phyloP scores from a whole-genome alignment of 163 green algal species.

The Scenedesmus sp. region DNA sequence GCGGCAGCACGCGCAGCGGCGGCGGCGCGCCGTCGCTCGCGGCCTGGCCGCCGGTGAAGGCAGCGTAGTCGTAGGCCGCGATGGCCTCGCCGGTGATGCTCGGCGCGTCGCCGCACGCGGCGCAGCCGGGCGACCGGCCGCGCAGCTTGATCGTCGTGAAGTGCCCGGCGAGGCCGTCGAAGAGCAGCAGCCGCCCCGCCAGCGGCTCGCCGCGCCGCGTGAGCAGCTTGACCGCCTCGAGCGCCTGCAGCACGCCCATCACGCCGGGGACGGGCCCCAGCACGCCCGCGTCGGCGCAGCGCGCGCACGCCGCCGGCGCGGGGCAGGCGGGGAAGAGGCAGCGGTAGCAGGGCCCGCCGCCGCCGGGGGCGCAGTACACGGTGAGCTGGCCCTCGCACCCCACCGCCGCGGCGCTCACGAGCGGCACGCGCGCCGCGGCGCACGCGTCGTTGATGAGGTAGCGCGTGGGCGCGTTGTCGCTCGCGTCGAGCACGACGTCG shows the following conservation, averaged over 20 bases:
- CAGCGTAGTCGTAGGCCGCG: slow-evolving; percentile 79
- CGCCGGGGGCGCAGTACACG: slow-evolving; percentile 79
- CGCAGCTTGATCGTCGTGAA: slow-evolving; percentile 87
- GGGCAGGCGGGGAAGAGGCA: slow-evolving; percentile 94
- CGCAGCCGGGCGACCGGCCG: slow-evolving; percentile 62
- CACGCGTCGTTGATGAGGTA: slow-evolving; percentile 93
- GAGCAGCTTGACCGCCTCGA: slow-evolving; percentile 95
- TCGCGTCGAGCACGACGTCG: slow-evolving; percentile 86
- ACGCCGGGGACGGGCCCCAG: slow-evolving; percentile 92
- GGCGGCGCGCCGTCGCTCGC: slow-evolving; percentile 33
- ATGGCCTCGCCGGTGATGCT: slow-evolving; percentile 49
- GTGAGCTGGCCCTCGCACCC: slow-evolving; percentile 94
- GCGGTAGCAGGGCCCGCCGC: slow-evolving; percentile 87
- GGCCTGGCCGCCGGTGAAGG: slow-evolving; percentile 79
- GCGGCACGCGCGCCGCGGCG: slow-evolving; percentile 66
- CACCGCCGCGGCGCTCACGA: slow-evolving; percentile 96
- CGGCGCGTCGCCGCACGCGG: slow-evolving; percentile 67
- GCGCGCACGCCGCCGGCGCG: slow-evolving; percentile 74
- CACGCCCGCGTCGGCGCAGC: slow-evolving; percentile 93
- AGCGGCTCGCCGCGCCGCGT: slow-evolving; percentile 68
- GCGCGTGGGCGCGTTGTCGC: slow-evolving; percentile 91
- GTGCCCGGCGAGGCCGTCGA: slow-evolving; percentile 71
- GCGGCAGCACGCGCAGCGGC: slow-evolving; percentile 59
- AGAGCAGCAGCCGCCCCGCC: slow-evolving; percentile 75
- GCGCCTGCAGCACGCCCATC: slow-evolving; percentile 92